Conservation (phyloP, 176 grass and related monocot genomes). For the Bromus sterilis region DNA sequence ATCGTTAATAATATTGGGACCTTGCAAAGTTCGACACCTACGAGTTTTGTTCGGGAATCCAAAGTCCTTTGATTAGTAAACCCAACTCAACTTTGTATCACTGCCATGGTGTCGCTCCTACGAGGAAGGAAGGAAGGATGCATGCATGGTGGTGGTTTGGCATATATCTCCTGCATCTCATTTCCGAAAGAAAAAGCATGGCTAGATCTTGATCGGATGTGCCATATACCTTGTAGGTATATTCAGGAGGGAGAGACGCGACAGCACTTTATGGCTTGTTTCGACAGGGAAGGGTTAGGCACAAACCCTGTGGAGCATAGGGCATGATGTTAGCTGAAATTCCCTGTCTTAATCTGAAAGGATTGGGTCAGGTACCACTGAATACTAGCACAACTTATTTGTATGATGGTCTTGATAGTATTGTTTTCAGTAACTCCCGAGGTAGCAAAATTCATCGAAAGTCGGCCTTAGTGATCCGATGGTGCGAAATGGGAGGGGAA, state of each 20-base stretch:
- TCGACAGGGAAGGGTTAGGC: background rate
- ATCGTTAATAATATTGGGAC: background rate
- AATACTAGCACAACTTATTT: background rate
- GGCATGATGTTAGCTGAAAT: background rate
- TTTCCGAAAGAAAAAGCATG: background rate
- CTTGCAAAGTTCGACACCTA: conserved; percentile 24
- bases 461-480: too few relatives aligned
- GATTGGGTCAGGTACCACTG: background rate
- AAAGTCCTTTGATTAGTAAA: conserved; percentile 11
- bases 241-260: background rate
- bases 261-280: background rate
- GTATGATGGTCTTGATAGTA: background rate
- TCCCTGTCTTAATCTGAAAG: background rate
- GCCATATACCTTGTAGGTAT: background rate
- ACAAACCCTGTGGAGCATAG: background rate
- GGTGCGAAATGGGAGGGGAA: too few relatives aligned
- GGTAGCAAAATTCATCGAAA: background rate
- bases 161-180: background rate
- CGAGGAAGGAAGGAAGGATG: background rate
- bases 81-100: conserved; percentile 25
- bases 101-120: conserved; percentile 1
- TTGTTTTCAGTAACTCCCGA: background rate
- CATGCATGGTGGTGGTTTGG: background rate
- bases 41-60: conserved; percentile 12
- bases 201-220: background rate